A percentile compares a stretch with the other conserved stretches of the same genome.
Conservation (phyloP, 495 filamentous ascomycete genomes). For the Podospora tetraspora region DNA sequence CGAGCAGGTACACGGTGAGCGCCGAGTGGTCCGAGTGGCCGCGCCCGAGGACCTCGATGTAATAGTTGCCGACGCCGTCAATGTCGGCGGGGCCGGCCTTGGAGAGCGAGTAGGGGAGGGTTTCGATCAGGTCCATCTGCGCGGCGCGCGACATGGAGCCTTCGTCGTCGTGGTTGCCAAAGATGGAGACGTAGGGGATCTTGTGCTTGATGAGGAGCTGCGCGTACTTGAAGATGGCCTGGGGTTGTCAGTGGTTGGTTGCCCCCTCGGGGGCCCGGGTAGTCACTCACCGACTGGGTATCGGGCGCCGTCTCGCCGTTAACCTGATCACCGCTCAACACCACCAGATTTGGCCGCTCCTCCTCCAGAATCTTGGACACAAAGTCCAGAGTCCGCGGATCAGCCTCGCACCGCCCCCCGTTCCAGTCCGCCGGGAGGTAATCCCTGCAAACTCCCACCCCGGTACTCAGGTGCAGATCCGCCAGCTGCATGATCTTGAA, state of each 20-base stretch:
- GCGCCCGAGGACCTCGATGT: constrained; percentile 80
- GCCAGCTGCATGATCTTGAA: constrained; percentile 96
- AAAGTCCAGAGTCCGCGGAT: constrained; percentile 87
- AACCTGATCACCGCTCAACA: constrained; percentile 89
- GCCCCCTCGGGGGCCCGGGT: neutral
- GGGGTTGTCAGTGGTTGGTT: constrained; percentile 6
- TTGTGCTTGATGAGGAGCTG: constrained; percentile 78
- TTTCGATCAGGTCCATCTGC: constrained; percentile 79
- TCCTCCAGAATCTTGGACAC: constrained; percentile 74
- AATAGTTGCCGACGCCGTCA: constrained; percentile 91
- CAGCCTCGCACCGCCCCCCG: constrained; percentile 80
- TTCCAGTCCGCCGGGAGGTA: constrained; percentile 64
- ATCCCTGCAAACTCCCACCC: constrained; percentile 78
- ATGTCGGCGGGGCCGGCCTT: constrained; percentile 73
- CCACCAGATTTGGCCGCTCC: constrained; percentile 86
- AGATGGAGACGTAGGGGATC: constrained; percentile 89
- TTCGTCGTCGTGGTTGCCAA: constrained; percentile 97
- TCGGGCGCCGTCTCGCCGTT: constrained; percentile 91
- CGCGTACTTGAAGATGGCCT: constrained; percentile 90
- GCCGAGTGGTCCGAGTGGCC: constrained; percentile 78
- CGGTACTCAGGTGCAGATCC: constrained; percentile 88
- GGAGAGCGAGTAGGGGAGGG: constrained; percentile 84
- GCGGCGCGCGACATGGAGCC: constrained; percentile 67
- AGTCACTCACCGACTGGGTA: constrained; percentile 61
- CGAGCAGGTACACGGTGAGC: constrained; percentile 86